These are phyloP conservation scores for Lecanosticta acicola DNA, from an alignment of 2,329 filamentous ascomycete genomes.

Conservation along the genomic window DNA sequence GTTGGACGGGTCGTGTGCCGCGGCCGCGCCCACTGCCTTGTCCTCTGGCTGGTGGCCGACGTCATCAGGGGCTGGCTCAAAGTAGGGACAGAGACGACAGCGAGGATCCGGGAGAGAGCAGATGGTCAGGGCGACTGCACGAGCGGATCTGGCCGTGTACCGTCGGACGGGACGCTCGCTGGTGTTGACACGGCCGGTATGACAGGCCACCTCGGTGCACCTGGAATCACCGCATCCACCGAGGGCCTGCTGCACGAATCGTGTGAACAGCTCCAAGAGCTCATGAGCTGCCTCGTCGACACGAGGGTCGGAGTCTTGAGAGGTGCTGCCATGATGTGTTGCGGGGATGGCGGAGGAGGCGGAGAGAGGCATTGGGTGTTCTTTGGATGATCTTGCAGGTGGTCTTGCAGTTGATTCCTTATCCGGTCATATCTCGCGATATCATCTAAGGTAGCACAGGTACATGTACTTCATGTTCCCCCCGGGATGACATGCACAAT, in stretches of 20 bases:
- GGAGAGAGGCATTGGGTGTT: too few relatives aligned
- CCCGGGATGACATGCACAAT: too few relatives aligned
- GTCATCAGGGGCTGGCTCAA: constrained; percentile 20
- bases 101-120: constrained; percentile 71
- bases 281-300: not conserved
- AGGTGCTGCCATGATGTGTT: too few relatives aligned
- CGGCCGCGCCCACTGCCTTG: not conserved
- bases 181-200: constrained; percentile 64
- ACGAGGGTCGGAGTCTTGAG: too few relatives aligned
- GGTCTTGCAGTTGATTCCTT: too few relatives aligned
- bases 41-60: too few relatives aligned
- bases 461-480: too few relatives aligned
- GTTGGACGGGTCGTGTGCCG: constrained; percentile 49
- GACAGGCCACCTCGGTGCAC: constrained; percentile 70
- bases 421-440: too few relatives aligned
- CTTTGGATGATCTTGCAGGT: too few relatives aligned
- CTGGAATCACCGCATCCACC: constrained; percentile 64
- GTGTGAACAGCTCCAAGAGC: constrained; percentile 6
- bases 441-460: too few relatives aligned
- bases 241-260: constrained; percentile 62
- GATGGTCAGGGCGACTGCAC: constrained; percentile 70
- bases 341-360: too few relatives aligned
- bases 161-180: constrained; percentile 61
- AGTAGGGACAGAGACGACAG: constrained; percentile 56
- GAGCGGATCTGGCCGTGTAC: constrained; percentile 73